A percentile compares a stretch with the other conserved stretches of the same genome.
Conservation (phyloP, 2,329 filamentous ascomycete genomes). For the Talaromyces sp. region DNA sequence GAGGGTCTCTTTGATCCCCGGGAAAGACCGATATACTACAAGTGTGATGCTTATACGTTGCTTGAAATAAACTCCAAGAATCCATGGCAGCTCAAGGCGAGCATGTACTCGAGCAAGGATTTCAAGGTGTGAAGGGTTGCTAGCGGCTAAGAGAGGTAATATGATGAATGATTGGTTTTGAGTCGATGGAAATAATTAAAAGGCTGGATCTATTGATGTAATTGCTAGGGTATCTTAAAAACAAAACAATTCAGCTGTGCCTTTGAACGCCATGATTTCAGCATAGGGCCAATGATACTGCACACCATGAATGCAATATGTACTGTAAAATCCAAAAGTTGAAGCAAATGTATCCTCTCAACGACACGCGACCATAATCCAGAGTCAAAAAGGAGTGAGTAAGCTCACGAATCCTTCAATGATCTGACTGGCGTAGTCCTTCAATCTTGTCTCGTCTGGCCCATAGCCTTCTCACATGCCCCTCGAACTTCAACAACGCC, state of each 20-base stretch:
- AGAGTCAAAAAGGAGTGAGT: too few species aligned
- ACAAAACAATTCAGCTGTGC: not conserved
- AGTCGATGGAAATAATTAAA: not conserved
- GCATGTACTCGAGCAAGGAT: conserved; percentile 46
- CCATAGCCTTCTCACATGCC: conserved; percentile 45
- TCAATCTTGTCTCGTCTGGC: conserved; percentile 28
- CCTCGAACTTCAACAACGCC: conserved; percentile 46
- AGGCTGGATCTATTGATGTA: not conserved
- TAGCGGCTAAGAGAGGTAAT: conserved; percentile 1
- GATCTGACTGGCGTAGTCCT: too few species aligned
- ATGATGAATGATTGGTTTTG: not conserved
- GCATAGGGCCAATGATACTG: not conserved
- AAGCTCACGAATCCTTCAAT: too few species aligned
- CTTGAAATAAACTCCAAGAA: conserved; percentile 65
- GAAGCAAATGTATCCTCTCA: too few species aligned
- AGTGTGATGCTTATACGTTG: conserved; percentile 72
- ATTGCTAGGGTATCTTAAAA: conserved; percentile 7
- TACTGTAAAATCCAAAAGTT: too few species aligned
- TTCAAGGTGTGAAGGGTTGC: conserved; percentile 16
- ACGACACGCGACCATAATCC: too few species aligned
- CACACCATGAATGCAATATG: too few species aligned
- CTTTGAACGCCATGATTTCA: not conserved
- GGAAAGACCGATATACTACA: conserved; percentile 70
- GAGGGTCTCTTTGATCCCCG: conserved; percentile 59
- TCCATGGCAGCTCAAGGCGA: conserved; percentile 62